Evolutionary conservation across 1,139 yeast species (phyloP).

Genomic region (Blastobotrys buckinghamii): DNA sequence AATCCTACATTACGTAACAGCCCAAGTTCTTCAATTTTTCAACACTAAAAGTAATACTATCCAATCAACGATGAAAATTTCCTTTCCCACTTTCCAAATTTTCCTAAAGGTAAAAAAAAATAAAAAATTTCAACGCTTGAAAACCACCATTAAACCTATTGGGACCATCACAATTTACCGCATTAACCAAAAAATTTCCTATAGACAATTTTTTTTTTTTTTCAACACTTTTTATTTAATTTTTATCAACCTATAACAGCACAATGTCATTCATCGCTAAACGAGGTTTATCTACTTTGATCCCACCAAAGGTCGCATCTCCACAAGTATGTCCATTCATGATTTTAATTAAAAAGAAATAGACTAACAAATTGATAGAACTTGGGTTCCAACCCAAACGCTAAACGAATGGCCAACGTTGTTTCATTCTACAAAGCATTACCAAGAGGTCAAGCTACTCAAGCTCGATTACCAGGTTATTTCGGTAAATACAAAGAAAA

Average conservation of each 20-base stretch:
- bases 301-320: constrained; percentile 98
- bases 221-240: neutral
- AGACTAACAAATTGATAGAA: constrained; percentile 41
- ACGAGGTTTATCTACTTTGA: constrained; percentile 92
- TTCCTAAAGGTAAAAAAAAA: neutral
- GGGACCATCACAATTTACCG: no score
- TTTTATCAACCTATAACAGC: neutral
- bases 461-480: constrained; percentile 16
- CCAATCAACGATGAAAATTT: neutral
- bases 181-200: neutral
- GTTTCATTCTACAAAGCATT: constrained; percentile 92
- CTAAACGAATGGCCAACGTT: constrained; percentile 93
- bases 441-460: constrained; percentile 65
- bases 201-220: neutral
- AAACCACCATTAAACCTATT: no score
- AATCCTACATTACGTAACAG: no score
- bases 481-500: constrained; percentile 50
- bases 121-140: neutral
- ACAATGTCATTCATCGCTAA: constrained; percentile 77
- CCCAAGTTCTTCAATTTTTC: no score
- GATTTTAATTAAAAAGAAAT: neutral
- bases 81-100: no score
- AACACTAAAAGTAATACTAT: no score
- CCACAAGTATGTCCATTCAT: constrained; percentile 60
- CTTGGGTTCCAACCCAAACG: constrained; percentile 92